Evolutionary conservation across 2,329 filamentous ascomycete species (phyloP).

Genomic region (Pseudopithomyces chartarum): DNA sequence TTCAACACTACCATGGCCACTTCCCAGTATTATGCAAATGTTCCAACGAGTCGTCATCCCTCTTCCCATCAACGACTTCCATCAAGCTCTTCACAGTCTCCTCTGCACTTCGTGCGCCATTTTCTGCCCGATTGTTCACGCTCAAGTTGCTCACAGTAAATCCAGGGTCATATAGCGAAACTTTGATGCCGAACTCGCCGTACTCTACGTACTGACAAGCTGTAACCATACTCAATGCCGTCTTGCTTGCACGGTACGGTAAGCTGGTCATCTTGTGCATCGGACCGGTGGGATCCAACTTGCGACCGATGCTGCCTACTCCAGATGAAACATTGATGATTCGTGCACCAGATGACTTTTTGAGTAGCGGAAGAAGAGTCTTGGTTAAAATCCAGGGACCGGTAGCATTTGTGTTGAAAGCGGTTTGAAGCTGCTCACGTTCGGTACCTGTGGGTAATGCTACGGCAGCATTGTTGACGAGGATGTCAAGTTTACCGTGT

Average conservation of each 20-base stretch:
- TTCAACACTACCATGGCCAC: slow-evolving; percentile 34
- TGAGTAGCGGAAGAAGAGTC: slow-evolving; percentile 22
- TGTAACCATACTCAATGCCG: slow-evolving; percentile 48
- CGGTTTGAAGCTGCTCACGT: slow-evolving; percentile 28
- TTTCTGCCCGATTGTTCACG: slow-evolving; percentile 37
- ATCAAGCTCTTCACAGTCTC: slow-evolving; percentile 42
- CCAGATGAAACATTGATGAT: slow-evolving; percentile 46
- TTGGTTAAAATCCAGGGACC: slow-evolving; percentile 32
- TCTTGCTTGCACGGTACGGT: slow-evolving; percentile 45
- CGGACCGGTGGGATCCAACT: slow-evolving; percentile 28
- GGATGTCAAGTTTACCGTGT: slow-evolving; percentile 44
- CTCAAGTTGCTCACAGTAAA: slow-evolving; percentile 45
- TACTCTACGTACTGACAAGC: slow-evolving; percentile 39
- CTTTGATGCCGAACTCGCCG: slow-evolving; percentile 37
- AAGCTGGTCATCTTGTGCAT: slow-evolving; percentile 33
- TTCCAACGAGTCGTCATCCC: slow-evolving; percentile 39
- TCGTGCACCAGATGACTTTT: slow-evolving; percentile 21
- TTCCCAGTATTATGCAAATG: slow-evolving; percentile 40
- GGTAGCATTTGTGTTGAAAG: slow-evolving; percentile 37
- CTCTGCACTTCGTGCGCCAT: slow-evolving; percentile 42
- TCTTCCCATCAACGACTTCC: slow-evolving; percentile 44
- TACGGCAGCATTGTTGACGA: slow-evolving; percentile 49
- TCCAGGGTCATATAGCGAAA: slow-evolving; percentile 47
- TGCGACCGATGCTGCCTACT: slow-evolving; percentile 38
- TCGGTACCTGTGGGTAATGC: slow-evolving; percentile 22